Base-by-base conservation (phyloP, 106 monocot genomes). In the Agapanthus africanus region DNA sequence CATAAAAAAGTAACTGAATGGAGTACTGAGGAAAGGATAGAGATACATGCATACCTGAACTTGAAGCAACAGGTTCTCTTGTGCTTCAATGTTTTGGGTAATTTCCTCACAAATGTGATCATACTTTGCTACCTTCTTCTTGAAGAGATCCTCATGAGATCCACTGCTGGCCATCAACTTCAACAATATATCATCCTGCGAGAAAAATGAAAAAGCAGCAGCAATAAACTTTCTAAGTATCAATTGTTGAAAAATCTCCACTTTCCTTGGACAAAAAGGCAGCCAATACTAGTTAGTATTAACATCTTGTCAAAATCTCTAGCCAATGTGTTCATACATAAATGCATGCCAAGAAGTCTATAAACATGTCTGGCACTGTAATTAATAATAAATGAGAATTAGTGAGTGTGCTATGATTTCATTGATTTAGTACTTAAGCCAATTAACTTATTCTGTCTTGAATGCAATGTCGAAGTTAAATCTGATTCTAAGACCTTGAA, bases 111-210 rank as follows among this genome's bases (percentile, higher is more conserved):
- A 83, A 22, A 93, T 86, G 42, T 78, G 79, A 44, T 87, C 93
- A 71, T 93, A 93, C 73, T 93, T 93, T 39, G 93, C 25, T 70
- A 89, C 82, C 75, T 89, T 89, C 71, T 84, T 93, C 73, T 68
- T 93, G 63, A 93, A 89, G 52, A 93, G 88, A 82, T 89, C 89
- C 39, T 89, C 93, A 56, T 77, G 68, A 18, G 93, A 89, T 56
- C 93, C 93, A 79, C 79, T 81, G 41, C 70, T 83, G 16, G 79
- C 78, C 89, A 93, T 88, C 71, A 93, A 63, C 68, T 93, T 93
- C 23, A 88, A 88, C 19, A 93, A 63, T 74, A 93, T 93, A 77
- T 93, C 93, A 82, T 93, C 92, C 92, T 91, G 75, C 19, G 49
- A 60, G 2, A 50, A 14, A 39, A 64, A 64, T 14, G 0, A 52